phyloP scores from a whole-genome alignment of 495 filamentous ascomycete species.

The Sporormia fimetaria region DNA sequence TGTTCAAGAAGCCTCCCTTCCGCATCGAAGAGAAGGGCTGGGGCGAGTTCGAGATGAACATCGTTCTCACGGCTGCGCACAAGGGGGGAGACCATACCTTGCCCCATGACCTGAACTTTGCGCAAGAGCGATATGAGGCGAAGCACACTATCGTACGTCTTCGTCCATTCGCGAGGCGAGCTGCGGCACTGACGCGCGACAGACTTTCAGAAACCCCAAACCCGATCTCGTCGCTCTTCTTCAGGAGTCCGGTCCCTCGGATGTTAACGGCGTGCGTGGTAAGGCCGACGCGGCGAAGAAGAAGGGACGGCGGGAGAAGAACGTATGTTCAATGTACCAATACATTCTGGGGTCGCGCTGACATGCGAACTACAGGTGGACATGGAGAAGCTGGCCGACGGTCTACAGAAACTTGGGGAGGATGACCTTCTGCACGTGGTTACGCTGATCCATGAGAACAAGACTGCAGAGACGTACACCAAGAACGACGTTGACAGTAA shows the following conservation, averaged over 20 bases:
- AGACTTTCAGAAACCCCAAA: conserved; percentile 85
- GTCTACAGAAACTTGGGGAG: conserved; percentile 67
- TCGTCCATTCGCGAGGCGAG: neutral
- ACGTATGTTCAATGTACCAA: conserved; percentile 33
- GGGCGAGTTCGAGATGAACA: conserved; percentile 97
- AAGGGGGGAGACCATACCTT: conserved; percentile 73
- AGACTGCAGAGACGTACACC: conserved; percentile 80
- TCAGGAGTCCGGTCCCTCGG: conserved; percentile 63
- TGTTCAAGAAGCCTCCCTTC: conserved; percentile 66
- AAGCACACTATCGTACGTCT: conserved; percentile 62
- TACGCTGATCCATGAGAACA: conserved; percentile 96
- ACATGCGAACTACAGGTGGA: conserved; percentile 46
- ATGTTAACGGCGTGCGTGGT: conserved; percentile 46
- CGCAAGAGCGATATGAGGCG: conserved; percentile 65
- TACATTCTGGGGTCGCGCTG: neutral
- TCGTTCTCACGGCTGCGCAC: conserved; percentile 67
- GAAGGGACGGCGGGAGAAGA: conserved; percentile 63
- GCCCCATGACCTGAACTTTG: conserved; percentile 86
- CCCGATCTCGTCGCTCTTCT: conserved; percentile 63
- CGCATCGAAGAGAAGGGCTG: conserved; percentile 86
- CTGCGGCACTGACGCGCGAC: conserved; percentile 20
- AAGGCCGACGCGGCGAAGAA: conserved; percentile 58
- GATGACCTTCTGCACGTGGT: conserved; percentile 90
- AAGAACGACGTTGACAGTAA: conserved; percentile 93
- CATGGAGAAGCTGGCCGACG: conserved; percentile 96